phyloP scores from a whole-genome alignment of 192 early-diverging fungal species.

The Coemansia sp. region DNA sequence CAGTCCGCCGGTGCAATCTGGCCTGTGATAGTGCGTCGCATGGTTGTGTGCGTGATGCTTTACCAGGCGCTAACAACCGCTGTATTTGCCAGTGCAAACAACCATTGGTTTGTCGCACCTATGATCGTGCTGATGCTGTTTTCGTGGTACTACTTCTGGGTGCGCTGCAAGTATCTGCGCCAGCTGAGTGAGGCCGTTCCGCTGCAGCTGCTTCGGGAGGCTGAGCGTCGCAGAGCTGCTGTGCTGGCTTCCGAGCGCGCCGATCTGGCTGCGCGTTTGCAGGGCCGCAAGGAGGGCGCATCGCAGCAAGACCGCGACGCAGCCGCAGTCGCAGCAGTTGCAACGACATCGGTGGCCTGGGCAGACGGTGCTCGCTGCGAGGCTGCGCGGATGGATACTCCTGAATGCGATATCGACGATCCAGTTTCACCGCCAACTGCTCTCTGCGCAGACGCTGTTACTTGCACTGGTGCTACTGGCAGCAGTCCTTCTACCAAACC shows the following conservation, averaged over 20 bases:
- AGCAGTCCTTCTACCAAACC: constrained; percentile 1
- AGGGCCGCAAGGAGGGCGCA: neutral
- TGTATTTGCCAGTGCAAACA: constrained; percentile 59
- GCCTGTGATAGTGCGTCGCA: constrained; percentile 69
- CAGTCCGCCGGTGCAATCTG: constrained; percentile 68
- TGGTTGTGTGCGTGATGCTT: constrained; percentile 63
- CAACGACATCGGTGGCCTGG: neutral
- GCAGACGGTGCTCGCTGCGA: neutral
- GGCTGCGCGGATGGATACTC: neutral
- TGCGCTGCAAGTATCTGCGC: constrained; percentile 25
- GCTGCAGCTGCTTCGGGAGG: constrained; percentile 50
- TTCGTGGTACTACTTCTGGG: constrained; percentile 50
- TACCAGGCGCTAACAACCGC: constrained; percentile 68
- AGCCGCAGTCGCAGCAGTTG: too few relatives aligned
- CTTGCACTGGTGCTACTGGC: neutral
- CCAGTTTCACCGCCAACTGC: neutral
- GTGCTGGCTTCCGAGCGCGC: constrained; percentile 12
- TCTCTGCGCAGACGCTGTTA: neutral
- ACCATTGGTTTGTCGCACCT: constrained; percentile 51
- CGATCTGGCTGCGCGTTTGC: neutral
- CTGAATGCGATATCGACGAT: neutral
- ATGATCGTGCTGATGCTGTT: constrained; percentile 49
- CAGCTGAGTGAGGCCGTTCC: constrained; percentile 34
- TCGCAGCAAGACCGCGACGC: neutral
- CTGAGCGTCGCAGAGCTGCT: constrained; percentile 37